Conservation (phyloP, 768 basidiomycete species). For the Lactifluus pinguis region DNA sequence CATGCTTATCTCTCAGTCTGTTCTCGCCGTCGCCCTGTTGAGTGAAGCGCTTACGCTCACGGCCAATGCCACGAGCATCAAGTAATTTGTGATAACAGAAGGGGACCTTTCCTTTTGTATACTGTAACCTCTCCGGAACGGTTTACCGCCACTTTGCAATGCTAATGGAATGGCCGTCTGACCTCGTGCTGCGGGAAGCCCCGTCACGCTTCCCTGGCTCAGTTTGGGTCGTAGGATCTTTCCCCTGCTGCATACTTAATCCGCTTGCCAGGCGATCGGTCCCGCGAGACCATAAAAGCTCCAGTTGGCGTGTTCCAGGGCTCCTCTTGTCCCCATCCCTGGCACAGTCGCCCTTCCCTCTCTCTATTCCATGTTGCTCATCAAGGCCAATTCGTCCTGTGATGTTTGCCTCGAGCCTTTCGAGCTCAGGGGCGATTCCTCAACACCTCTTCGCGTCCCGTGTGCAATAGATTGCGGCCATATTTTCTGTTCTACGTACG, state of each 20-base stretch:
- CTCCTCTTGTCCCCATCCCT: conserved; percentile 13
- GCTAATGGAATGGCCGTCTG: conserved; percentile 2
- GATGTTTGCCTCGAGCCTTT: conserved; percentile 25
- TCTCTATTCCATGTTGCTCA: conserved; percentile 20
- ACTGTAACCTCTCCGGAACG: conserved; percentile 3
- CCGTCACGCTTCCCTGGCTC: conserved; percentile 8
- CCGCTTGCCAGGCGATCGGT: conserved; percentile 19
- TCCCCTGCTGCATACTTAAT: conserved; percentile 7
- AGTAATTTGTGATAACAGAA: conserved; percentile 14
- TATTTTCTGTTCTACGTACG: conserved; percentile 21
- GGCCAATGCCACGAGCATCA: conserved; percentile 11
- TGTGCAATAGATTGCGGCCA: conserved; percentile 24
- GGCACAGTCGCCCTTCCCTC: not conserved
- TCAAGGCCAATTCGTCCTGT: conserved; percentile 23
- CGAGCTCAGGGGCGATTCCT: conserved; percentile 14
- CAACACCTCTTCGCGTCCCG: conserved; percentile 9
- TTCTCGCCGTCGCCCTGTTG: not conserved
- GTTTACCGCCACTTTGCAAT: conserved; percentile 9
- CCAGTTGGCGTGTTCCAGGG: conserved; percentile 15
- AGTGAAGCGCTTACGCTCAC: conserved; percentile 4
- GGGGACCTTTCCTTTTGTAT: conserved; percentile 5
- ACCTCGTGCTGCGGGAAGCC: conserved; percentile 15
- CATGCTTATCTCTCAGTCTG: conserved; percentile 5
- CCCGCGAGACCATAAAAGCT: conserved; percentile 16
- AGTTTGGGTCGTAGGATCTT: conserved; percentile 2